Evolutionary conservation across 1,284 basidiomycete species (phyloP), one percentile per base, ranked within the genome.

Genomic region (Paramarasmius palmivorus): DNA sequence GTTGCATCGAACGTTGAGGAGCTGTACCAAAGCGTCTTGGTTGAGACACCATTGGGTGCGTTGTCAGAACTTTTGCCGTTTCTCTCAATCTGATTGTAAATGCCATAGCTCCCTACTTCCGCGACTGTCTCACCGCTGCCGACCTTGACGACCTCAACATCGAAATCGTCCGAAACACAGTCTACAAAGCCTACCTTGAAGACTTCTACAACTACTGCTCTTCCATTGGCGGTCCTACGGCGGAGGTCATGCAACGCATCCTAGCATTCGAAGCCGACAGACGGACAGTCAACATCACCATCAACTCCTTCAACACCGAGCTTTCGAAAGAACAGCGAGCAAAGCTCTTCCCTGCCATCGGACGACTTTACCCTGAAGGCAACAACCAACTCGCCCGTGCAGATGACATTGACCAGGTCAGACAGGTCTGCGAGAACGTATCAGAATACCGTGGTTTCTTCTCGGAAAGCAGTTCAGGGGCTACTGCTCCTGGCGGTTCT

Each of bases 1-100:
- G 96, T 98, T 3, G 96, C 97, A 4, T 98, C 95, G 25, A 99
- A 96, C 63, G 95, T 98, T n/a, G 97, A 99, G 70, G 97, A 99
- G 70, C 78, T 99, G 50, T 99, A 96, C 72, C 94, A 97, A 63
- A 94, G 90, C 57, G 97, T 98, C 2, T 81, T 99, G 36, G 95
- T 99, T 29, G 97, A 99, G 74, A 99, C 97, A 1, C 96, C 97
- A 0, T 76, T 99, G 23, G 95, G 93, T 94, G 64, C 64, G 86
- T 71, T 32, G 48, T 34, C 52, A 45, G 17, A 42, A 52, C 39
- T 47, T 52, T 17, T 15, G 46, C 48, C 54, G 19, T 50, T 55
- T 10, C 10, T 38, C 22, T 49, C 25, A 55, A 44, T 57, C 50
- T 34, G 17, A 44, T 35, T 39, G 49, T n/a, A 45, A 57, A 38